Base-by-base conservation (phyloP, 2,329 filamentous ascomycete genomes). In the Huntiella savannae region DNA sequence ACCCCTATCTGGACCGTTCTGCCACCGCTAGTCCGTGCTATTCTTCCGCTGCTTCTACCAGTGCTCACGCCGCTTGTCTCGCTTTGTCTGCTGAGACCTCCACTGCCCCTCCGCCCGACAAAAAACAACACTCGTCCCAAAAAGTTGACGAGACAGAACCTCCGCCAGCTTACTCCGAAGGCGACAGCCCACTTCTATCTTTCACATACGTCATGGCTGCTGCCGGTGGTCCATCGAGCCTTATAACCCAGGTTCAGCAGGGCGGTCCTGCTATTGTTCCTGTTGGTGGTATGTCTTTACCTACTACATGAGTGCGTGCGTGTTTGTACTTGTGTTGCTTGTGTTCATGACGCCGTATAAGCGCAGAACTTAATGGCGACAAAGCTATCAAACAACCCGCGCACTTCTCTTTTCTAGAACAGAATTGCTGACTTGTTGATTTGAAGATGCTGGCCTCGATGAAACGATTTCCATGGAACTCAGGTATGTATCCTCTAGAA, bases 181-280 rank as follows among this genome's bases (percentile, higher is more conserved):
- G 88, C 56, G 81, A 78, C 51, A 95, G 85, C 67, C 91, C 91
- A 52, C 77, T 98, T 61, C 74, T 82, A 51, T 84, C 85, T 49
- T 98, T 98, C 59, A 79, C 82, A 56, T 98, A 92, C 75, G 76
- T 94, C 61, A 98, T 98, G 91, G 87, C 91, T 65, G 83, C 86
- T 62, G 87, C 88, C 65, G 88, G 88, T 71, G 88, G 87, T 67
- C 83, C 87, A 56, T 81, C 87, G 68, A 96, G 91, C 75, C 94
- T 98, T 60, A 93, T 98, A 67, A 98, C 91, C 64, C 91, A 98
- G 68, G 91, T 98, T 56, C 87, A 93, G 61, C 91, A 98, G 65
- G 82, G 82, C 54, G 87, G 82, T 43, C 82, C 86, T 56, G 82
- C 87, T 34, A 77, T 95, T 55, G 93, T 91, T 63, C 82, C 84